These are phyloP conservation scores for Pseudogymnoascus sp. DNA, from an alignment of 2,329 filamentous ascomycete genomes.

Conservation along the genomic window DNA sequence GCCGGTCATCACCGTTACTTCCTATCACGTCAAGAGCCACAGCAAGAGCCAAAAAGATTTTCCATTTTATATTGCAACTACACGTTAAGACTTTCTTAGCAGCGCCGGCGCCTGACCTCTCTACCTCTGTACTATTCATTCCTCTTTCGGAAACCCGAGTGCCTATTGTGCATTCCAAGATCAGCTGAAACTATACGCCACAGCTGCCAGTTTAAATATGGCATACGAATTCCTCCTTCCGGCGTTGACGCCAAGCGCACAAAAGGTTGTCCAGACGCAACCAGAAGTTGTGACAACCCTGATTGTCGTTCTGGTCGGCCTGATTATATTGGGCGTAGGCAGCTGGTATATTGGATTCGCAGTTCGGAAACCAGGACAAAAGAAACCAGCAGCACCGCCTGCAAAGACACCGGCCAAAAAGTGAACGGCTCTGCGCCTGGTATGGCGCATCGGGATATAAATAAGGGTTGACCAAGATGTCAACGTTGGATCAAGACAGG, in stretches of 20 bases:
- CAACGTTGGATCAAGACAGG: not conserved
- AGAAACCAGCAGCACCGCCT: not conserved
- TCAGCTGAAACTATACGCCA: not conserved
- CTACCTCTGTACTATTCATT: not conserved
- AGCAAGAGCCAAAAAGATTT: not conserved
- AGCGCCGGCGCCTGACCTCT: not conserved
- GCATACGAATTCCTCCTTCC: constrained; percentile 3
- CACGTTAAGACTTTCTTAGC: not conserved
- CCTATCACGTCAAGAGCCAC: not conserved
- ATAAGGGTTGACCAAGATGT: not conserved
- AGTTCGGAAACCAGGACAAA: constrained; percentile 1
- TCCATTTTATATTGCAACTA: not conserved
- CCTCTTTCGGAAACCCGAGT: not conserved
- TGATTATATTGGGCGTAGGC: not conserved
- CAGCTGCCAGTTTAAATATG: not conserved
- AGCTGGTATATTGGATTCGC: not conserved
- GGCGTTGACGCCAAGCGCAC: not conserved
- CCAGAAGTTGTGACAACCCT: not conserved
- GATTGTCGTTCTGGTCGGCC: not conserved
- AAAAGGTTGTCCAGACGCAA: not conserved
- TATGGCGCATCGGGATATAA: not conserved
- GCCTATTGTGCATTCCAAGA: not conserved
- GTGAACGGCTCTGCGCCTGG: not conserved
- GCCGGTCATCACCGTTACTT: not conserved
- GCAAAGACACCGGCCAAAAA: not conserved